Conservation (phyloP, 2,329 filamentous ascomycete genomes). For the Colletotrichum phormii region DNA sequence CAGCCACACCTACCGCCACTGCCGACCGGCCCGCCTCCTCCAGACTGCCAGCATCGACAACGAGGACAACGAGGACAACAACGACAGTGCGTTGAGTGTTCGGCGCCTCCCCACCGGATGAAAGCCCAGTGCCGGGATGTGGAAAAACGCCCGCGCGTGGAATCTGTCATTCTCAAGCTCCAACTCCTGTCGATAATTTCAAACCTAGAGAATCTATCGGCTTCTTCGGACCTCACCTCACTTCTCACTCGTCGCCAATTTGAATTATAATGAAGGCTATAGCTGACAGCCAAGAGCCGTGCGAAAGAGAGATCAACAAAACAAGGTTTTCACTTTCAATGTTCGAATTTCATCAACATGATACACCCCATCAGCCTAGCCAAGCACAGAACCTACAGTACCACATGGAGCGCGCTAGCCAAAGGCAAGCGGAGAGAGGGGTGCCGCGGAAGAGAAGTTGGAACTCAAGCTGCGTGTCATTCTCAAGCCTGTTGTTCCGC, state of each 20-base stretch:
- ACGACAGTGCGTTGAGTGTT: not conserved
- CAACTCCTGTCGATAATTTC: not conserved
- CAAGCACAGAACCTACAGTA: slow-evolving; percentile 4
- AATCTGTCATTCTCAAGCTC: not conserved
- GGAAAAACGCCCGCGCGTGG: not conserved
- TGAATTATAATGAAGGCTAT: slow-evolving; percentile 1
- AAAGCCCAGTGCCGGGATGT: slow-evolving; percentile 3
- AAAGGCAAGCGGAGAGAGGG: not conserved
- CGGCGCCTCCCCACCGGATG: not conserved
- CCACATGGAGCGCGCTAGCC: slow-evolving; percentile 1
- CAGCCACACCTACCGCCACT: not conserved
- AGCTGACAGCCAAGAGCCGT: not conserved
- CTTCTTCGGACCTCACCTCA: slow-evolving; percentile 12
- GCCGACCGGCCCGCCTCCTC: not conserved
- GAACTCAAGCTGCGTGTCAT: not conserved
- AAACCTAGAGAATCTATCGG: slow-evolving; percentile 1
- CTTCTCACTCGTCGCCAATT: not conserved
- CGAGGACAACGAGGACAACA: not conserved
- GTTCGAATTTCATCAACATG: slow-evolving; percentile 16
- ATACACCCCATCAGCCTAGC: slow-evolving; percentile 25
- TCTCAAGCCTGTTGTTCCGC: not conserved
- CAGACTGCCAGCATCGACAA: not conserved
- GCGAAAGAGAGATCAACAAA: slow-evolving; percentile 11
- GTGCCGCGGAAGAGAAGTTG: not conserved
- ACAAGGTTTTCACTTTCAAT: slow-evolving; percentile 21